phyloP scores from a whole-genome alignment of 2,329 filamentous ascomycete genomes.

The Sclerotiophoma versabilis region DNA sequence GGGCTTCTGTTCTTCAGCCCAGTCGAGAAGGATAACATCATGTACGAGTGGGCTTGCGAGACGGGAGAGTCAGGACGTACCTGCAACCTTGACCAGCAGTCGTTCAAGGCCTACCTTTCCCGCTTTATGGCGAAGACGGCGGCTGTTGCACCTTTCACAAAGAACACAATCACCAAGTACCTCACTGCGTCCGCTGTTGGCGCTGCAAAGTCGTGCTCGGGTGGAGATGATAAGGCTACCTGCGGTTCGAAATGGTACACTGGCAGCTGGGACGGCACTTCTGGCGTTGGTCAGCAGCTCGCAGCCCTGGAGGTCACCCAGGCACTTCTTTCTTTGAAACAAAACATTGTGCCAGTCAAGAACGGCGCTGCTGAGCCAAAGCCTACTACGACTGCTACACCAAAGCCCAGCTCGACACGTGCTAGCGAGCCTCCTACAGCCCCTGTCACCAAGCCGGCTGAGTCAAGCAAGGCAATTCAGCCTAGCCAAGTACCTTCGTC shows the following conservation, averaged over 20 bases:
- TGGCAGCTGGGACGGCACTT: constrained; percentile 51
- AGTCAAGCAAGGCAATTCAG: constrained; percentile 17
- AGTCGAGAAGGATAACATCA: constrained; percentile 59
- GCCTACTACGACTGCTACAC: constrained; percentile 20
- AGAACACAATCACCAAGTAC: constrained; percentile 46
- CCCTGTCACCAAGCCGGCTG: constrained; percentile 2
- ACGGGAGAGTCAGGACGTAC: constrained; percentile 46
- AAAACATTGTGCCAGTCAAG: constrained; percentile 40
- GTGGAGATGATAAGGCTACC: constrained; percentile 48
- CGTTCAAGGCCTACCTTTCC: constrained; percentile 77
- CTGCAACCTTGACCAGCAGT: constrained; percentile 75
- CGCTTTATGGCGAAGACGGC: constrained; percentile 65
- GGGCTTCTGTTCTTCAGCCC: constrained; percentile 62
- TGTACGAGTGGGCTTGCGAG: constrained; percentile 75
- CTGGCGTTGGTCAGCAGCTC: constrained; percentile 55
- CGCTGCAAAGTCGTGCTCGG: constrained; percentile 54
- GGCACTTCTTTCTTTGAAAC: constrained; percentile 48
- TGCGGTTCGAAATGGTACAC: constrained; percentile 58
- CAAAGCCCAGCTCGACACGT: constrained; percentile 28
- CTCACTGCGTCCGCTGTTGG: constrained; percentile 52
- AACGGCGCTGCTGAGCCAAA: constrained; percentile 28
- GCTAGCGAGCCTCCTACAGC: constrained; percentile 9
- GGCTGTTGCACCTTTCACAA: constrained; percentile 53
- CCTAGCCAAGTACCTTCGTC: neutral
- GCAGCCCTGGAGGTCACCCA: constrained; percentile 56